Evolutionary conservation across 2,329 filamentous ascomycete species (phyloP), one percentile per base, ranked within the genome.

Genomic region (Aureobasidium lini): DNA sequence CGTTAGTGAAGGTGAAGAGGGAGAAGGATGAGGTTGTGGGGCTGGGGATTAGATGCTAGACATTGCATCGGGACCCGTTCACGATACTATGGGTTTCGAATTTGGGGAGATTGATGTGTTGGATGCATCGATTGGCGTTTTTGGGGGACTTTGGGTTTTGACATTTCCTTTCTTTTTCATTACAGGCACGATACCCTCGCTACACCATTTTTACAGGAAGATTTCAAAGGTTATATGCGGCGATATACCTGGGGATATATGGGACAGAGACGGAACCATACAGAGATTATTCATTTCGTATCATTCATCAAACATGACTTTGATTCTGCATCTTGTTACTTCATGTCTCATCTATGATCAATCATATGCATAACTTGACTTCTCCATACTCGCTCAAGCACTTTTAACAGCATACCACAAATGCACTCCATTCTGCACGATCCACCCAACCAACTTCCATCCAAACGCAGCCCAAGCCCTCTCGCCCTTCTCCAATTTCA

Each of bases 141-240:
- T 23, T 42, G 9, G 23, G 37, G 9, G 16, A 10, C 7, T 36
- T 28, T 36, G 23, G 23, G 3, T 44, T 43, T 29, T 40, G 44
- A 5, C n/a, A 23, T 44, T 43, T n/a, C 15, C 34, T 23, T 13
- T 54, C 43, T 10, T 31, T 15, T 37, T 37, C 18, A 7, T 18
- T 53, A 16, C 23, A 56, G 29, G 52, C 39, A 56, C 11, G 49
- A 53, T 53, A 53, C 49, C 49, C 49, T 42, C 29, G 49, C 15
- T 29, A 53, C 32, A 18, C 1, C 2, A 13, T 42, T 53, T 9
- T 42, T 15, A n/a, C 8, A 15, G 28, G 8, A 42, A 9, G 42
- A 6, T 3, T 31, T 5, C 42, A 29, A 13, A 40, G 36, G n/a
- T 28, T 16, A 43, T 44, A 44, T 56, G 36, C 28, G n/a, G 28